Conservation (phyloP, 2,329 filamentous ascomycete species). For the Nemania sp. region DNA sequence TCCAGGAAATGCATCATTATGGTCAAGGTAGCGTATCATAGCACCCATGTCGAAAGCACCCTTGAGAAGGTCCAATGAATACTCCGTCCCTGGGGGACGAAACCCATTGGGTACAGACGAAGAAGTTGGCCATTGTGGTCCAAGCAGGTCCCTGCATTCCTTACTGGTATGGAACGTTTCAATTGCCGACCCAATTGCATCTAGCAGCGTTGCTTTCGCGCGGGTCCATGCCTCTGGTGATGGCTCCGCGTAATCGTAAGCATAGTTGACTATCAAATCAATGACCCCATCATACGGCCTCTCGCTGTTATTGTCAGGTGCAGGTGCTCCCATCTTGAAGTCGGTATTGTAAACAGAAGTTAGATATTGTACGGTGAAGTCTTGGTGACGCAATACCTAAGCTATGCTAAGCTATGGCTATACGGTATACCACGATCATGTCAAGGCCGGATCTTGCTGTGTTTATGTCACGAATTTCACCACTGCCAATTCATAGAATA, state of each 20-base stretch:
- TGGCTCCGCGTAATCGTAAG: conserved; percentile 20
- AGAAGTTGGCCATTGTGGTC: background rate
- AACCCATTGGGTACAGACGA: conserved; percentile 27
- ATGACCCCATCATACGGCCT: conserved; percentile 22
- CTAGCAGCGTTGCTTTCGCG: conserved; percentile 27
- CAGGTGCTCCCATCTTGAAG: background rate
- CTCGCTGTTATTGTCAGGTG: conserved; percentile 20
- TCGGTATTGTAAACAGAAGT: background rate
- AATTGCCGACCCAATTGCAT: conserved; percentile 27
- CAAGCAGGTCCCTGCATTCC: conserved; percentile 16
- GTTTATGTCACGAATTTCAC: background rate
- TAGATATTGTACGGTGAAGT: too few relatives aligned
- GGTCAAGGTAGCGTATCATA: conserved; percentile 46
- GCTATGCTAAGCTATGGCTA: too few relatives aligned
- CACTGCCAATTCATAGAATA: background rate
- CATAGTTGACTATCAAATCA: conserved; percentile 21
- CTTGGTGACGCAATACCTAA: background rate
- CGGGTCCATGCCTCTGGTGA: conserved; percentile 18
- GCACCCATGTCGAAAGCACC: conserved; percentile 45
- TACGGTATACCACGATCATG: background rate
- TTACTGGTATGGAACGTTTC: conserved; percentile 20
- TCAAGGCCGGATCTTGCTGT: background rate
- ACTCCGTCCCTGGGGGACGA: conserved; percentile 43
- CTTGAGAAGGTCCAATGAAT: conserved; percentile 42
- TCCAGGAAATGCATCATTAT: conserved; percentile 46